Evolutionary conservation across 164 flowering plant species (phyloP), one percentile per base, ranked within the genome.

Genomic region (Buxus sempervirens): DNA sequence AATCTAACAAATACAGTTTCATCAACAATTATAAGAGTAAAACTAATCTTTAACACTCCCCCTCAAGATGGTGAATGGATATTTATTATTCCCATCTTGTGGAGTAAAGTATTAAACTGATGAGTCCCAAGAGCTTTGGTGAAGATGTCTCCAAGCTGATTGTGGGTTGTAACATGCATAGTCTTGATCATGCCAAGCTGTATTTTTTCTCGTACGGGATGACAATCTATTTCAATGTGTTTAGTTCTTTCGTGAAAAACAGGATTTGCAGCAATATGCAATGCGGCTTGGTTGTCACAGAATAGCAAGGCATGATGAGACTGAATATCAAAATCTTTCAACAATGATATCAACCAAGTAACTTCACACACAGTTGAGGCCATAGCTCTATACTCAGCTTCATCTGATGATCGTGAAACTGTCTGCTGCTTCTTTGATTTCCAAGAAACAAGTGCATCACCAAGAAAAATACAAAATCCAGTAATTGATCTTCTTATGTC

Each of bases 31-130:
- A n/a, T n/a, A n/a, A n/a, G n/a, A n/a, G n/a, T n/a, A n/a, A n/a
- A n/a, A n/a, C n/a, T n/a, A n/a, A n/a, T n/a, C n/a, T n/a, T n/a
- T 23, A 16, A 57, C 16, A 57, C 59, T 56, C 59, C 59, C 59
- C 59, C 59, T 56, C 59, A 56, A 56, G 59, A 21, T 56, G n/a
- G n/a, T n/a, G 59, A 8, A 0, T 56, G 59, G 22, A 56, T 56
- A 0, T 56, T 25, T 12, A 20, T 25, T 21, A 56, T 26, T 8
- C 59, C 59, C 59, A 56, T 21, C 59, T 56, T 56, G 25, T 9
- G 12, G 15, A 56, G 24, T 10, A 56, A 26, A 56, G 21, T 0
- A 25, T 21, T 9, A 21, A 21, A 25, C 5, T 56, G 59, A 21
- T 9, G 5, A 10, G 59, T 12, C 3, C 26, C 59, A 21, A 56